These are phyloP conservation scores for Ophiostoma ips DNA, from an alignment of 2,329 filamentous ascomycete species.

Conservation along the genomic window DNA sequence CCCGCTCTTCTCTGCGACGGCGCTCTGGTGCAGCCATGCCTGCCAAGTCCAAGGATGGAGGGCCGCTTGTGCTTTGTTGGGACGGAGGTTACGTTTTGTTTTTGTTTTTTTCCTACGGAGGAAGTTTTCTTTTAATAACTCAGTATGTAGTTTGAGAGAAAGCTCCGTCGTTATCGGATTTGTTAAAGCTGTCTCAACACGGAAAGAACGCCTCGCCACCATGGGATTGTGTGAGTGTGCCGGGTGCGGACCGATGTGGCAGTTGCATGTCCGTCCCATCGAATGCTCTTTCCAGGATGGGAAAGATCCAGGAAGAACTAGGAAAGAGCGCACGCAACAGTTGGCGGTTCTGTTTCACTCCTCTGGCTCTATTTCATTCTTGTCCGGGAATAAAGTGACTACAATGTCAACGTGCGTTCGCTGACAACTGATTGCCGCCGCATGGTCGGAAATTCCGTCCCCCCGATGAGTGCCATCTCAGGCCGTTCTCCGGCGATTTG, in stretches of 20 bases:
- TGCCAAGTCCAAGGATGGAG: background rate
- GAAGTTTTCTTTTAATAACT: background rate
- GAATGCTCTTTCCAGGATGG: background rate
- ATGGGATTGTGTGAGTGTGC: background rate
- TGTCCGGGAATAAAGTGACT: too few relatives aligned
- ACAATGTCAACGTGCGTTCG: too few relatives aligned
- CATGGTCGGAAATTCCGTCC: too few relatives aligned
- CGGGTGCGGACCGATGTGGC: background rate
- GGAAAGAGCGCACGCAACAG: background rate
- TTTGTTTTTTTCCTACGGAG: background rate
- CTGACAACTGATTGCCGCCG: too few relatives aligned
- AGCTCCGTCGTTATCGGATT: background rate
- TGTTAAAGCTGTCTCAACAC: background rate
- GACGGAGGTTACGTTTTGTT: background rate
- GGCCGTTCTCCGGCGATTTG: too few relatives aligned
- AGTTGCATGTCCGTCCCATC: background rate
- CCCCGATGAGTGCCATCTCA: too few relatives aligned
- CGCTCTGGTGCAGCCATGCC: background rate
- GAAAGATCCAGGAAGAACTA: background rate
- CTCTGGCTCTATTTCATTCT: too few relatives aligned
- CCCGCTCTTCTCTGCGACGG: background rate
- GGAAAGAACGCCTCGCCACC: background rate
- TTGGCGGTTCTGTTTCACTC: too few relatives aligned
- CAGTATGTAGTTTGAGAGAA: background rate
- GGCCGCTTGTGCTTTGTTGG: constrained; percentile 1